These are phyloP conservation scores for Acacia concinna DNA, from an alignment of 331 rosid species.

Conservation along the genomic window DNA sequence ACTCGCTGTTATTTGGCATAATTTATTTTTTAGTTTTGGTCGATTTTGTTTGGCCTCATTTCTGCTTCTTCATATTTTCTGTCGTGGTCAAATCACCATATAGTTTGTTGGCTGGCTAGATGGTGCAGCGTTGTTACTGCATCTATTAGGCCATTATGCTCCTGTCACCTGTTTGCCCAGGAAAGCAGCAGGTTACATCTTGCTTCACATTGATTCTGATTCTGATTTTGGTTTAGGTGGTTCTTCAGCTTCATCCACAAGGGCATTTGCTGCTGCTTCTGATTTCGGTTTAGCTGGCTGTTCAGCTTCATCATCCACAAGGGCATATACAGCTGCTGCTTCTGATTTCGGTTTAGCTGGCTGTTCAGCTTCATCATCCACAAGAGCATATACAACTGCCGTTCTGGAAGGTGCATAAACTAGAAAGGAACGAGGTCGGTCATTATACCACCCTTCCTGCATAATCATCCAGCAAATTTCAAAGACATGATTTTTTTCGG, in stretches of 20 bases:
- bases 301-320: slow-evolving; percentile 39
- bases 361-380: slow-evolving; percentile 31
- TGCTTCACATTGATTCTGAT: slow-evolving; percentile 6
- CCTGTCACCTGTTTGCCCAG: slow-evolving; percentile 16
- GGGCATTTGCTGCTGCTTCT: slow-evolving; percentile 70
- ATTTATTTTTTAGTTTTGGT: background rate
- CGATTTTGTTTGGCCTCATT: too few species aligned
- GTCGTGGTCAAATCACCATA: slow-evolving; percentile 11
- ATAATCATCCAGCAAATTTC: slow-evolving; percentile 26
- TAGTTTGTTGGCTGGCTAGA: slow-evolving; percentile 23
- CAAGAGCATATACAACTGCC: slow-evolving; percentile 79
- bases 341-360: slow-evolving; percentile 3
- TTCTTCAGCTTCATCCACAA: slow-evolving; percentile 37
- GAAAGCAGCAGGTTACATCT: background rate
- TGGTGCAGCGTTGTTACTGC: slow-evolving; percentile 25
- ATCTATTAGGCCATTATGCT: slow-evolving; percentile 18
- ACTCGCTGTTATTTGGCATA: slow-evolving; percentile 23
- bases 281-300: background rate
- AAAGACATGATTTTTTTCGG: background rate
- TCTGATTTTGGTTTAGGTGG: background rate
- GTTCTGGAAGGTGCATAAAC: slow-evolving; percentile 85
- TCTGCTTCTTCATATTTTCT: slow-evolving; percentile 26
- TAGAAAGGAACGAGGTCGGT: slow-evolving; percentile 76
- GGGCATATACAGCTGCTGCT: slow-evolving; percentile 82
- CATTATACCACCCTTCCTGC: slow-evolving; percentile 80